Conservation (phyloP, 2,329 filamentous ascomycete species). For the Boeremia exigua region DNA sequence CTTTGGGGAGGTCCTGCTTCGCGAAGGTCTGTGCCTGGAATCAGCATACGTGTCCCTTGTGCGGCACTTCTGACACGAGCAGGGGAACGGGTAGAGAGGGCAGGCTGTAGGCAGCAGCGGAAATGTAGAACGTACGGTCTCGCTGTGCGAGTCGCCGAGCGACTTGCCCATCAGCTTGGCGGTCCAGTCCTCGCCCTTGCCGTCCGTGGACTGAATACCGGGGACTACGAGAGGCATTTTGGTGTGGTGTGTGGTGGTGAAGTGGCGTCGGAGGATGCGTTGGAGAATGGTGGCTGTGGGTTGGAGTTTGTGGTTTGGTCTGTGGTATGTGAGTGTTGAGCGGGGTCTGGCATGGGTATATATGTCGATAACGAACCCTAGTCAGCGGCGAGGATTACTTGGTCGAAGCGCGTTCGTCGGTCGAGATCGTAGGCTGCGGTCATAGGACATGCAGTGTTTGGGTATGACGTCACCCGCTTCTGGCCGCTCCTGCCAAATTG, state of each 20-base stretch:
- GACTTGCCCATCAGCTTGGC: conserved; percentile 60
- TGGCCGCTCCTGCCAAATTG: conserved; percentile 14
- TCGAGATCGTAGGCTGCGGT: conserved; percentile 23
- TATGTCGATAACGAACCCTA: conserved; percentile 22
- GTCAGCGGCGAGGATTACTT: conserved; percentile 20
- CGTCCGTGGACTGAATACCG: conserved; percentile 50
- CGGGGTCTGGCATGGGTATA: conserved; percentile 1
- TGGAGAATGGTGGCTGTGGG: conserved; percentile 1
- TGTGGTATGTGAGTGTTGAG: neutral
- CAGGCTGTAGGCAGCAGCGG: neutral
- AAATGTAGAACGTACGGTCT: conserved; percentile 46
- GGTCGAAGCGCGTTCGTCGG: conserved; percentile 18
- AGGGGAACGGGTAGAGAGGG: conserved; percentile 2
- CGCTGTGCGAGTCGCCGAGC: conserved; percentile 54
- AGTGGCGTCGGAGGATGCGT: conserved; percentile 4
- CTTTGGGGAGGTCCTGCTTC: conserved; percentile 55
- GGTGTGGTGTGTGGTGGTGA: conserved; percentile 1
- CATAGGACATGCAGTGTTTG: conserved; percentile 10
- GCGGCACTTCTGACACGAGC: neutral
- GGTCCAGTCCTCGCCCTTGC: conserved; percentile 53
- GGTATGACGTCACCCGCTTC: conserved; percentile 30
- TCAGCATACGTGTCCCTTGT: neutral
- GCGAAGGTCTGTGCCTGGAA: conserved; percentile 56
- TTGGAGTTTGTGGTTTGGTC: neutral
- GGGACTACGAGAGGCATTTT: conserved; percentile 61